These are phyloP conservation scores for Coniochaeta hoffmannii DNA, from an alignment of 2,329 filamentous ascomycete genomes.

Conservation along the genomic window DNA sequence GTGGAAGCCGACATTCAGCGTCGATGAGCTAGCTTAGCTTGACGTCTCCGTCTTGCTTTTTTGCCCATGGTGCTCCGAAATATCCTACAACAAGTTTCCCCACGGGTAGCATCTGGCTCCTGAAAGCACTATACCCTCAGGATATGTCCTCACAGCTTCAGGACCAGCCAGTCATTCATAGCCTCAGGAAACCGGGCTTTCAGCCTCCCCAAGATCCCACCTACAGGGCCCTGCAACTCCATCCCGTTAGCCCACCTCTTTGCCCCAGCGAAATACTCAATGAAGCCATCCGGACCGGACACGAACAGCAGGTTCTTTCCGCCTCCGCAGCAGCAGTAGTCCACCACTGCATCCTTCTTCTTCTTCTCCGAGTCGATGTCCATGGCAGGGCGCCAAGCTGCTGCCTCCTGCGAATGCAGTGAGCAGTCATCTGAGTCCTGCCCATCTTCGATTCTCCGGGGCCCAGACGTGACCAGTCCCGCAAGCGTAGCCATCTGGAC, in stretches of 20 bases:
- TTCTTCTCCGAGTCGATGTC: constrained; percentile 6
- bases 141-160: constrained; percentile 35
- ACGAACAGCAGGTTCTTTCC: constrained; percentile 68
- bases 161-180: constrained; percentile 39
- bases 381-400: constrained; percentile 21
- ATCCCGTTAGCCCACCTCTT: constrained; percentile 68
- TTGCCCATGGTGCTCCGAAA: no score
- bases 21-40: background rate
- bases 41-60: no score
- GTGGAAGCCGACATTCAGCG: no score
- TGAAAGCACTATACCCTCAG: background rate
- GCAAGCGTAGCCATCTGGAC: constrained; percentile 39
- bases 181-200: constrained; percentile 33
- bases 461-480: background rate
- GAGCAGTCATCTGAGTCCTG: constrained; percentile 8
- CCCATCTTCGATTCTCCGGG: background rate
- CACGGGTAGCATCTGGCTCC: background rate
- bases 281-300: constrained; percentile 86
- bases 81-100: background rate
- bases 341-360: constrained; percentile 10
- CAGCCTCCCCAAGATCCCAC: constrained; percentile 59
- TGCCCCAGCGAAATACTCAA: constrained; percentile 69
- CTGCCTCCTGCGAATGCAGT: constrained; percentile 19
- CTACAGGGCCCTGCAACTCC: constrained; percentile 68
- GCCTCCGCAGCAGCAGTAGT: constrained; percentile 19